A percentile compares a stretch with the other conserved stretches of the same genome.
phyloP scores from a whole-genome alignment of 495 filamentous ascomycete genomes.

The Lophiotrema nucula region DNA sequence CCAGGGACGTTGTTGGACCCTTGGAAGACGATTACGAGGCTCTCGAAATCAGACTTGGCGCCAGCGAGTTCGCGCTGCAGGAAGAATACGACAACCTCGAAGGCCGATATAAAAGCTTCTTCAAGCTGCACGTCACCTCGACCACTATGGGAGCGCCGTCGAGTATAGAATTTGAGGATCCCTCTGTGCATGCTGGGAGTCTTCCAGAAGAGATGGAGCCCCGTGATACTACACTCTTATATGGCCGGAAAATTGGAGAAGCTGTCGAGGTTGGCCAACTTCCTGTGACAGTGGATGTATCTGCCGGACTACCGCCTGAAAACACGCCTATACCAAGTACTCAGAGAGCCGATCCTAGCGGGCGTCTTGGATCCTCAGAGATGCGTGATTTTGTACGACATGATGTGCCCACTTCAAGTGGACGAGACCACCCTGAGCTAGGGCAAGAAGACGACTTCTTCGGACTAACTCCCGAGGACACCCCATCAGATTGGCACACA shows the following conservation, averaged over 20 bases:
- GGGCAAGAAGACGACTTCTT: neutral
- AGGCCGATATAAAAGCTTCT: slow-evolving; percentile 18
- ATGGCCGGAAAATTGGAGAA: slow-evolving; percentile 10
- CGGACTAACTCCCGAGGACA: neutral
- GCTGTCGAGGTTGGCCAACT: slow-evolving; percentile 21
- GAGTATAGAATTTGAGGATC: slow-evolving; percentile 8
- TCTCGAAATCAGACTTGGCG: slow-evolving; percentile 24
- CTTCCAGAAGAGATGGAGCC: slow-evolving; percentile 14
- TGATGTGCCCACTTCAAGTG: neutral
- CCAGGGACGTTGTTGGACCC: slow-evolving; percentile 26
- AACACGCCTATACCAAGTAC: neutral
- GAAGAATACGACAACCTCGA: slow-evolving; percentile 22
- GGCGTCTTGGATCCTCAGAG: neutral
- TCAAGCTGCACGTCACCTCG: slow-evolving; percentile 11
- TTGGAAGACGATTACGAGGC: slow-evolving; percentile 32
- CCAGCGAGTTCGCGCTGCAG: slow-evolving; percentile 19
- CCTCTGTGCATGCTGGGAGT: no score
- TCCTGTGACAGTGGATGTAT: neutral
- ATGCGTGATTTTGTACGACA: neutral
- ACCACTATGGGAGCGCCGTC: slow-evolving; percentile 6
- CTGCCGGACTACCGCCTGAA: neutral
- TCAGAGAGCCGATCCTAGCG: neutral
- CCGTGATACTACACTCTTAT: slow-evolving; percentile 5
- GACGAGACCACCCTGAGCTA: neutral
- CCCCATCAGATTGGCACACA: neutral